These are phyloP conservation scores for Lecanicillium sp. DNA, from an alignment of 2,329 filamentous ascomycete species.

Conservation along the genomic window DNA sequence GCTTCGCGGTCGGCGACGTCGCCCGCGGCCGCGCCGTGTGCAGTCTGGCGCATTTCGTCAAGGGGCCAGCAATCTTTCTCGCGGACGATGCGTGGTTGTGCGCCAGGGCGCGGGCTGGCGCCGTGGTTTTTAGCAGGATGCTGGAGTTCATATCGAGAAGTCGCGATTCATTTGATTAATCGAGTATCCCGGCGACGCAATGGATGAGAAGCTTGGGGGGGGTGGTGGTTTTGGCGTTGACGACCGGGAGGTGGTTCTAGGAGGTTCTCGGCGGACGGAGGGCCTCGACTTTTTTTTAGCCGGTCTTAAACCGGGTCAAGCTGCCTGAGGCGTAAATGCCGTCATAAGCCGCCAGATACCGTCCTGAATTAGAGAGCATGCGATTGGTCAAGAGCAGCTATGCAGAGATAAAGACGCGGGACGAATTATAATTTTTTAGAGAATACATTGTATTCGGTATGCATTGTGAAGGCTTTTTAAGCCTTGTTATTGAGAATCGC, in stretches of 20 bases:
- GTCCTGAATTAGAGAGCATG: neutral
- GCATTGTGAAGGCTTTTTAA: too few species aligned
- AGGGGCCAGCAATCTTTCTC: conserved; percentile 33
- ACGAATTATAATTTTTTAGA: too few species aligned
- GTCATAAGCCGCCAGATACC: conserved; percentile 21
- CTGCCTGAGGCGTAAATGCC: conserved; percentile 23
- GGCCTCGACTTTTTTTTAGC: conserved; percentile 18
- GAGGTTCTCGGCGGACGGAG: conserved; percentile 8
- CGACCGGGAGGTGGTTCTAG: conserved; percentile 8
- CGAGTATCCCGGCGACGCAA: neutral
- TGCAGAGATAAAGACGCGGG: neutral
- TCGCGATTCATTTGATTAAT: conserved; percentile 24
- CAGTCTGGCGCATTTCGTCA: conserved; percentile 32
- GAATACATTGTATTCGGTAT: too few species aligned
- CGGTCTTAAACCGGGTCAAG: conserved; percentile 15
- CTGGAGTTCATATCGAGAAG: conserved; percentile 40
- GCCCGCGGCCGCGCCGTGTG: conserved; percentile 24
- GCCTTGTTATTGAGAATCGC: too few species aligned
- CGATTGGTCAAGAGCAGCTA: conserved; percentile 1
- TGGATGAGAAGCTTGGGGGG: neutral
- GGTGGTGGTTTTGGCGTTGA: conserved; percentile 13
- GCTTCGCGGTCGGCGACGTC: conserved; percentile 18
- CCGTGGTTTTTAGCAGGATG: conserved; percentile 40
- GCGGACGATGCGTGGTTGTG: conserved; percentile 35
- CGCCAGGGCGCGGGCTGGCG: conserved; percentile 40